Percentiles rank a stretch among this genome's conserved stretches.
These are phyloP conservation scores for Fusarium luffae DNA, from an alignment of 2,329 filamentous ascomycete genomes.

Conservation along the genomic window DNA sequence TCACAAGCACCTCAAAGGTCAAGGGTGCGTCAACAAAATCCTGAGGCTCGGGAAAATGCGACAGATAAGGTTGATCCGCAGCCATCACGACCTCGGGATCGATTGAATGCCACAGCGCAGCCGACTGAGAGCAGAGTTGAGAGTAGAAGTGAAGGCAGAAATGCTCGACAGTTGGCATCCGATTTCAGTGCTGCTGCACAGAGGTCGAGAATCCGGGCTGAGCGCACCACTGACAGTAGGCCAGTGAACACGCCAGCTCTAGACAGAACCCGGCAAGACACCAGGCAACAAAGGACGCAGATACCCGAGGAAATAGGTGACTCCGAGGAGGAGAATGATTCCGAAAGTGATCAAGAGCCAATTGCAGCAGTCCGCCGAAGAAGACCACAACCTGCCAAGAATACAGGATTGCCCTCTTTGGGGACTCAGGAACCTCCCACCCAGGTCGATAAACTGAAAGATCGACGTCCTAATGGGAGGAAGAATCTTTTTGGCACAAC, in stretches of 20 bases:
- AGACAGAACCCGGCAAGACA: constrained; percentile 14
- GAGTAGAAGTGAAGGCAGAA: not conserved
- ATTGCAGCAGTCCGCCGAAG: not conserved
- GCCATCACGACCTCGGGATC: not conserved
- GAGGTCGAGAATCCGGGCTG: not conserved
- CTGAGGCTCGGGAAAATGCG: not conserved
- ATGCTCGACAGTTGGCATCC: not conserved
- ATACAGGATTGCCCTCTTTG: not conserved
- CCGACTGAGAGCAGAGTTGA: not conserved
- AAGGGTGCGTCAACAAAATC: not conserved
- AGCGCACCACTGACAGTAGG: not conserved
- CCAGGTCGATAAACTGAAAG: not conserved
- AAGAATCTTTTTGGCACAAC: constrained; percentile 22
- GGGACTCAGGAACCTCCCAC: not conserved
- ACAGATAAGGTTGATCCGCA: constrained; percentile 4
- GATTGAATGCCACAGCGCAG: not conserved
- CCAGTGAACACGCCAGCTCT: constrained; percentile 41
- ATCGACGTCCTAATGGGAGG: not conserved
- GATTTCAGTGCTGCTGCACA: not conserved
- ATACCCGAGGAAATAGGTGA: not conserved
- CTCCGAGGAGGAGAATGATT: not conserved
- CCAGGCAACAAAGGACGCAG: not conserved
- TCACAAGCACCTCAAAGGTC: constrained; percentile 4
- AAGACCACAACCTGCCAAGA: not conserved
- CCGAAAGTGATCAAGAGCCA: not conserved